Evolutionary conservation across 2,329 filamentous ascomycete species (phyloP), one percentile per base, ranked within the genome.

Genomic region (Fusarium sarcochroum): DNA sequence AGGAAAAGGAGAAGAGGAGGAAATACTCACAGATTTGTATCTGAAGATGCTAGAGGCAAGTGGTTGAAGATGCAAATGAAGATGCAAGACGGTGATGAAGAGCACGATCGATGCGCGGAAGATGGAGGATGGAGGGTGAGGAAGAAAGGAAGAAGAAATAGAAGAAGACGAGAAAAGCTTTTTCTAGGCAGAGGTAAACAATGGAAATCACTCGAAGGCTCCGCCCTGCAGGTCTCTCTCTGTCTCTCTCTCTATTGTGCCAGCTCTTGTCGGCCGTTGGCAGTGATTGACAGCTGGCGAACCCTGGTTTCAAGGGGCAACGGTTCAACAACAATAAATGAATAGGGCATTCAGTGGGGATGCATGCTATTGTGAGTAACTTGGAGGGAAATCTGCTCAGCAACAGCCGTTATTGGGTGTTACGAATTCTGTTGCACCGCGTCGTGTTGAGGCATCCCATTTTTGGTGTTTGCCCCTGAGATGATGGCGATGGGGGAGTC

Each of bases 221-320:
- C 40, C 41, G n/a, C 30, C 46, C 46, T 58, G 54, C 54, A 58
- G 54, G 40, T 35, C 34, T 35, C 34, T 11, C 11, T 4, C 11
- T n/a, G n/a, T 32, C 30, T 34, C 41, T 51, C 44, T 51, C 34
- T 14, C 42, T n/a, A 34, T 46, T 58, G 45, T 50, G 47, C 25
- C 53, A 64, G 47, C 56, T n/a, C 10, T 38, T 60, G 53, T 44
- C 63, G 50, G 49, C 41, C 47, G 20, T 44, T 35, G 49, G 18
- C 63, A 64, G 60, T 58, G 58, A 37, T 42, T 37, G 48, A 66
- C 63, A 32, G 59, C 57, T 58, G 48, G 27, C 42, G 30, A 49
- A 38, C n/a, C 52, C 27, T 58, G 37, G 57, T 70, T 59, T 58
- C 52, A 58, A 67, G 62, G 66, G 66, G 66, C 62, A 70, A 67